Base-by-base conservation (phyloP, 441 rosid species). In the Erysimum cheiri region DNA sequence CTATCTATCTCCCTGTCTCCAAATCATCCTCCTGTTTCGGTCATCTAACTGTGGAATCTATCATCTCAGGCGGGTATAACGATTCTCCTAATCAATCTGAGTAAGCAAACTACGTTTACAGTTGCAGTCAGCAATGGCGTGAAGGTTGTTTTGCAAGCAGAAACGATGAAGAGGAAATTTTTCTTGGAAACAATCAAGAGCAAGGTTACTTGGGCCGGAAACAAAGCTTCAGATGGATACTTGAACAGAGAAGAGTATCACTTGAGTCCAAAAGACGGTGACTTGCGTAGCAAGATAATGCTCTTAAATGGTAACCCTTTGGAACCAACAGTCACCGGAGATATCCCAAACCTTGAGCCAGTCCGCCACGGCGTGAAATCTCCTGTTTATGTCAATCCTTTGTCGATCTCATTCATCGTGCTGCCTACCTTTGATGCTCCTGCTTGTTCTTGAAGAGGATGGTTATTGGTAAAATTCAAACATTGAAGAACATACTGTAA, bases 161-260 rank as follows among this genome's bases (percentile, higher is more conserved):
- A 69, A 41, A 61, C 72, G 14, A 73, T 37, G 47, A 64, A 37
- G 36, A 13, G 36, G 44, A 85, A 81, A 0, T 80, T 77, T 3
- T 57, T 86, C 47, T 8, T 69, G 62, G 85, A 41, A 7, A 71
- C 78, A 48, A 76, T 88, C 43, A 95, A 87, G 84, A 86, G 60
- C 64, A 79, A 85, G 2, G 84, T 90, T 62, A 76, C 88, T 3
- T 92, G 95, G 80, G 78, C 85, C 0, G 98, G 97, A 62, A 73
- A 35, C 48, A 78, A 80, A 73, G 83, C 88, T 46, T 77, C 83
- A 0, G 83, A 80, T 24, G 83, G 75, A 53, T 49, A 70, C 26
- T 41, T 87, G 49, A 67, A 69, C 60, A 82, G 98, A 76, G 98
- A 95, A 78, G 99, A 95, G 79, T 95, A 95, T 77, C 96, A 90